These are phyloP conservation scores for Pichia sp. DNA, from an alignment of 1,139 yeast genomes.

Conservation along the genomic window DNA sequence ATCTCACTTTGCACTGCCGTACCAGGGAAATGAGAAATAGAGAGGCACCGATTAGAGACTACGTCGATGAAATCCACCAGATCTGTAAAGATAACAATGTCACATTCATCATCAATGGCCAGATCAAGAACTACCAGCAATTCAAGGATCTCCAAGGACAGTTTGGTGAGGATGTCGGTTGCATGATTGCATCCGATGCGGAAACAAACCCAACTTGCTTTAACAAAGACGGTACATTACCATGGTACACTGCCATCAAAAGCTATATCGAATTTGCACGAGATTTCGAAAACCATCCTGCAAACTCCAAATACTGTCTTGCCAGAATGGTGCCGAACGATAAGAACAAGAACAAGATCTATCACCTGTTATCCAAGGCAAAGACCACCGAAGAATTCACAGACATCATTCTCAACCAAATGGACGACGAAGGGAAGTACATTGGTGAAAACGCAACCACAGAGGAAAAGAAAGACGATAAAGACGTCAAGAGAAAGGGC, in stretches of 20 bases:
- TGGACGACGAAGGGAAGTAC: slow-evolving; percentile 35
- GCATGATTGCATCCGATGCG: slow-evolving; percentile 93
- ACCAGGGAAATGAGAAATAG: slow-evolving; percentile 89
- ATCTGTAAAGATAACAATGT: slow-evolving; percentile 65
- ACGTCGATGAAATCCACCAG: slow-evolving; percentile 58
- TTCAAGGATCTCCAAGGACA: slow-evolving; percentile 48
- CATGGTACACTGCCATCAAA: slow-evolving; percentile 54
- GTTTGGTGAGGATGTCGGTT: slow-evolving; percentile 65
- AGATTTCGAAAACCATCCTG: slow-evolving; percentile 55
- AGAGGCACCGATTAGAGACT: slow-evolving; percentile 71
- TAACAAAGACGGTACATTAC: slow-evolving; percentile 40
- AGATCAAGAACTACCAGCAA: slow-evolving; percentile 55
- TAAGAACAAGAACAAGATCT: slow-evolving; percentile 48
- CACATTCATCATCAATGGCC: slow-evolving; percentile 81
- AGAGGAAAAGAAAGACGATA: not conserved
- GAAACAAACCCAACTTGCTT: slow-evolving; percentile 86
- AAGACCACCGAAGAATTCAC: slow-evolving; percentile 55
- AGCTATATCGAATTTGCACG: slow-evolving; percentile 59
- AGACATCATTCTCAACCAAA: slow-evolving; percentile 33
- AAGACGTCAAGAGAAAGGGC: not conserved
- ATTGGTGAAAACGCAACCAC: slow-evolving; percentile 5
- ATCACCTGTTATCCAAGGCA: slow-evolving; percentile 54
- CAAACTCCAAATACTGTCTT: slow-evolving; percentile 80
- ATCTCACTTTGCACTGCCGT: slow-evolving; percentile 89
- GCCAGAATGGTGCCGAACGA: slow-evolving; percentile 76